Percentiles rank a stretch among this genome's conserved stretches.
phyloP scores from a whole-genome alignment of 1,139 yeast genomes.

The Saccharomyces hybrid region DNA sequence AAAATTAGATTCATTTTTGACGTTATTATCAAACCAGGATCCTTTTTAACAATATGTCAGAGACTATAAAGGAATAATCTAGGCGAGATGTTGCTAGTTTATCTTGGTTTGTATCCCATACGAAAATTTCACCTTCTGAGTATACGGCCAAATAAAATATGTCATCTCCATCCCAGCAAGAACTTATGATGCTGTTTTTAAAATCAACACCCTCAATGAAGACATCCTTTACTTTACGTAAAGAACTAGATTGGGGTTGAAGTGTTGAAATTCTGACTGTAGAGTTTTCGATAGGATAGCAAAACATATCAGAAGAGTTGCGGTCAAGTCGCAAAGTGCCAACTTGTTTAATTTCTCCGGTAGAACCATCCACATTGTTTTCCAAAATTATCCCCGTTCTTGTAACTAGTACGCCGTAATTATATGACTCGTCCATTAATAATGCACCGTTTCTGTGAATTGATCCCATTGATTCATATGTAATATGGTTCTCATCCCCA shows the following conservation, averaged over 20 bases:
- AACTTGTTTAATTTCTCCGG: background rate
- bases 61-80: background rate
- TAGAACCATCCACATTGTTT: background rate
- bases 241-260: background rate
- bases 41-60: background rate
- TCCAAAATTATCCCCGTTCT: background rate
- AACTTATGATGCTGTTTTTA: background rate
- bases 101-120: background rate
- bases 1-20: background rate
- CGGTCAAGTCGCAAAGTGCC: background rate
- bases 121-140: background rate
- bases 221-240: background rate
- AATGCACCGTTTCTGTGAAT: background rate
- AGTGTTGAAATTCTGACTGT: background rate
- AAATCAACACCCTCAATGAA: background rate
- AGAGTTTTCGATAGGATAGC: background rate
- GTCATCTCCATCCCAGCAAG: background rate
- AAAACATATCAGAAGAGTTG: background rate
- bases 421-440: background rate
- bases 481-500: background rate
- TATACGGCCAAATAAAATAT: background rate
- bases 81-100: background rate
- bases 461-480: background rate
- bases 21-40: background rate
- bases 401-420: background rate